These are phyloP conservation scores for Limnanthes douglasii DNA, from an alignment of 345 rosid species.

Conservation along the genomic window DNA sequence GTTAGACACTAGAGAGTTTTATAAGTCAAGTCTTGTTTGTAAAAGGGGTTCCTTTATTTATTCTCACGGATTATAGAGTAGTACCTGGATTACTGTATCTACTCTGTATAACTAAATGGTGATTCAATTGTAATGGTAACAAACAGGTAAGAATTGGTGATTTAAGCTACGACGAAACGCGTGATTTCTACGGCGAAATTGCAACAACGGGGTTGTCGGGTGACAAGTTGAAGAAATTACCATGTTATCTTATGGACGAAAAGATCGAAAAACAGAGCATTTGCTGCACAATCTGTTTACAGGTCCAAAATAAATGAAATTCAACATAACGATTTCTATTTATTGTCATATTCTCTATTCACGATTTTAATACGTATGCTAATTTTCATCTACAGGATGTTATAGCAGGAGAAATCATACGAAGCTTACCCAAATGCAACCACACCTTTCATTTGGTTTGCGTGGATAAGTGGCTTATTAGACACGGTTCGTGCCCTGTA, in stretches of 20 bases:
- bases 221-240: slow-evolving; percentile 42
- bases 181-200: slow-evolving; percentile 22
- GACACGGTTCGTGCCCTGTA: slow-evolving; percentile 63
- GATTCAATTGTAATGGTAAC: too few species aligned
- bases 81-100: too few species aligned
- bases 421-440: slow-evolving; percentile 52
- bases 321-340: too few species aligned
- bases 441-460: slow-evolving; percentile 71
- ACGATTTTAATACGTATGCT: too few species aligned
- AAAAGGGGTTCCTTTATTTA: too few species aligned
- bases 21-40: too few species aligned
- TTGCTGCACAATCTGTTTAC: slow-evolving; percentile 66
- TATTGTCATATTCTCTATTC: too few species aligned
- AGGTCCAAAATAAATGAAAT: too few species aligned
- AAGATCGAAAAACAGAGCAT: slow-evolving; percentile 21
- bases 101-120: too few species aligned
- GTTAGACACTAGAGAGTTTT: too few species aligned
- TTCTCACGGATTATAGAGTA: too few species aligned
- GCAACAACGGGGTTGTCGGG: slow-evolving; percentile 45
- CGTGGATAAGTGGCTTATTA: slow-evolving; percentile 69
- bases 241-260: slow-evolving; percentile 48
- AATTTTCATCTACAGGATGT: slow-evolving; percentile 34
- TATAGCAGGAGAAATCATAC: slow-evolving; percentile 39
- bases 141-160: slow-evolving; percentile 36
- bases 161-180: slow-evolving; percentile 25